phyloP scores from a whole-genome alignment of 2,329 filamentous ascomycete genomes.

The Colletotrichum paranaense region DNA sequence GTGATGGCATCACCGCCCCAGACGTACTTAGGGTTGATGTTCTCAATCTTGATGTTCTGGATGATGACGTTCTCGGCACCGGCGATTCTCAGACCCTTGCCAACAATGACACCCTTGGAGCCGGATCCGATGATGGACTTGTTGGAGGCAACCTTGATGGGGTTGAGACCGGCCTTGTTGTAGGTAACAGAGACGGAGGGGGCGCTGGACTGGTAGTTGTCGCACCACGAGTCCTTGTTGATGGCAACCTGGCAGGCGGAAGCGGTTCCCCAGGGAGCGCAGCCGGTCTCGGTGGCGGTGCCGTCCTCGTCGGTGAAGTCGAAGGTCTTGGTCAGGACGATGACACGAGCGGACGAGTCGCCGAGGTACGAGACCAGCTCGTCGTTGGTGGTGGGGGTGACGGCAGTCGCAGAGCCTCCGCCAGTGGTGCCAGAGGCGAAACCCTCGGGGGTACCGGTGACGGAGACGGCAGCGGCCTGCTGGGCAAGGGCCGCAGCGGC shows the following conservation, averaged over 20 bases:
- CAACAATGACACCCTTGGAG: conserved; percentile 64
- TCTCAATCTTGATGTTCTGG: conserved; percentile 58
- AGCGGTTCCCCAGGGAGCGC: conserved; percentile 64
- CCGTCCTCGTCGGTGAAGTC: conserved; percentile 69
- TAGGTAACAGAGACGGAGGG: conserved; percentile 57
- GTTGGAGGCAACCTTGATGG: conserved; percentile 66
- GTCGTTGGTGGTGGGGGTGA: conserved; percentile 63
- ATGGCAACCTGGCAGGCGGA: conserved; percentile 68
- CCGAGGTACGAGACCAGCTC: conserved; percentile 71
- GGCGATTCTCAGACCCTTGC: conserved; percentile 64
- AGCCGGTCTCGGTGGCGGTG: conserved; percentile 62
- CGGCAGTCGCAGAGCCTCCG: conserved; percentile 64
- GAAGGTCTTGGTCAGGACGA: conserved; percentile 67
- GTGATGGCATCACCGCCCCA: conserved; percentile 71
- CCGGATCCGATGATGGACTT: conserved; percentile 68
- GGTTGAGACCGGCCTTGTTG: conserved; percentile 62
- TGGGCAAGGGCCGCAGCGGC: conserved; percentile 31
- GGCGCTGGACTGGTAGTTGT: conserved; percentile 66
- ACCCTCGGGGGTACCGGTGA: conserved; percentile 52
- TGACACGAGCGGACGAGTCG: conserved; percentile 64
- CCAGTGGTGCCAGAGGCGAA: conserved; percentile 67
- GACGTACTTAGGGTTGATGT: conserved; percentile 61
- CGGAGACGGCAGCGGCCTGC: conserved; percentile 38
- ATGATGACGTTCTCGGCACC: conserved; percentile 64
- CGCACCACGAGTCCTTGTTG: conserved; percentile 65